These are phyloP conservation scores for Monosiga brevicollis DNA, from an alignment of 78 protist genomes.

Conservation along the genomic window DNA sequence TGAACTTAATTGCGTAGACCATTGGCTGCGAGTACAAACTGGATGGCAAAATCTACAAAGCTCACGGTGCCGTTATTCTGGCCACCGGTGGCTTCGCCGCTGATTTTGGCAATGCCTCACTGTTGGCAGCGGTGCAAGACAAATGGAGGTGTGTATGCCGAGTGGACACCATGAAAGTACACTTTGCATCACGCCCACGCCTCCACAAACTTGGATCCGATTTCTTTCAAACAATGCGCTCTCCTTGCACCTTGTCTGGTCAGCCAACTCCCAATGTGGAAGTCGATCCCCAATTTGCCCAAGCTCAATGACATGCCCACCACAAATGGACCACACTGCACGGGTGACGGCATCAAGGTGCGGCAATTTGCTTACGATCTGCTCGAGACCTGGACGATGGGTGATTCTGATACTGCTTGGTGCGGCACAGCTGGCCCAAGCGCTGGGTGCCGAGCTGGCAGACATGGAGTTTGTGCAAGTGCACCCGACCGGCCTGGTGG, in stretches of 20 bases:
- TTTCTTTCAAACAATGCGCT: too few relatives aligned
- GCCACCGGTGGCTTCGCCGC: conserved; percentile 69
- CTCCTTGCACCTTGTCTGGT: too few relatives aligned
- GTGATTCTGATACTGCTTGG: too few relatives aligned
- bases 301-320: conserved; percentile 45
- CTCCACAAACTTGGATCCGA: too few relatives aligned
- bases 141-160: not conserved
- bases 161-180: too few relatives aligned
- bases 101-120: conserved; percentile 29
- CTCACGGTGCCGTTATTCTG: conserved; percentile 43
- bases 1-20: too few relatives aligned
- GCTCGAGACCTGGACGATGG: too few relatives aligned
- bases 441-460: not conserved
- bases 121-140: conserved; percentile 17
- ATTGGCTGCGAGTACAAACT: conserved; percentile 3
- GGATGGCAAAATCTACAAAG: not conserved
- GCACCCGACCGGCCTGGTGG: conserved; percentile 71
- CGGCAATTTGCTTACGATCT: too few relatives aligned
- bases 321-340: conserved; percentile 61
- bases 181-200: too few relatives aligned
- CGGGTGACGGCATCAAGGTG: conserved; percentile 27
- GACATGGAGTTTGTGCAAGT: conserved; percentile 14
- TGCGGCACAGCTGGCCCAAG: not conserved
- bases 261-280: not conserved
- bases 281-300: conserved; percentile 8